phyloP scores from a whole-genome alignment of 2,329 filamentous ascomycete genomes.

The Exophiala xenobiotica region DNA sequence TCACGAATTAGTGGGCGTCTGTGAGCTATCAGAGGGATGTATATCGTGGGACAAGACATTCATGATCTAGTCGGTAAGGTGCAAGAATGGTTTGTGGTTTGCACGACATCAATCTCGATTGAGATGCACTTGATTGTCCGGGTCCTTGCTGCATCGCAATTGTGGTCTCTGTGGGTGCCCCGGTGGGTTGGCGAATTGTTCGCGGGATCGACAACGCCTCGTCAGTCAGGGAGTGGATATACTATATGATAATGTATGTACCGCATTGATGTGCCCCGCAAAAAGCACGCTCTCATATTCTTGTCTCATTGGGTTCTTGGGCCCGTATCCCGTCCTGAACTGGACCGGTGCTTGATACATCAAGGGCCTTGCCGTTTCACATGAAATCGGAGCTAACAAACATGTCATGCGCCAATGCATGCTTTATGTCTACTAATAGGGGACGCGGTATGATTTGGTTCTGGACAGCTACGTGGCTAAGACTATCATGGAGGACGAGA shows the following conservation, averaged over 20 bases:
- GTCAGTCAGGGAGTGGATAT: neutral
- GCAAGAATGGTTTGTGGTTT: neutral
- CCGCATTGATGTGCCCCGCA: neutral
- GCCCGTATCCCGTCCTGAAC: neutral
- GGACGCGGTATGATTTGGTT: too few relatives aligned
- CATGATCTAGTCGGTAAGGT: neutral
- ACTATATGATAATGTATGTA: neutral
- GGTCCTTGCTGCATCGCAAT: neutral
- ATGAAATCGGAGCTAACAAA: neutral
- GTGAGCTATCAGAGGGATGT: neutral
- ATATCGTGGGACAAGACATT: neutral
- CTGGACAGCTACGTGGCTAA: too few relatives aligned
- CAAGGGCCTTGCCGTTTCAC: neutral
- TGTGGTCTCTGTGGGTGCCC: neutral
- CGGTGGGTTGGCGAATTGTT: neutral
- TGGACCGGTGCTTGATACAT: neutral
- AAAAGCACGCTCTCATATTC: neutral
- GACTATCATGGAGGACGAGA: too few relatives aligned
- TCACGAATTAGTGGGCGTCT: neutral
- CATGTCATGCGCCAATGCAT: neutral
- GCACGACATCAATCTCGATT: neutral
- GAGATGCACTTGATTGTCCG: too few relatives aligned
- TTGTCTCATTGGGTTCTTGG: neutral
- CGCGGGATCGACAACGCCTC: neutral
- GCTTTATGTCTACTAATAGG: too few relatives aligned